Evolutionary conservation across 108 stramenopile genomes (phyloP).

Genomic region (Cylindrotheca fusiformis): DNA sequence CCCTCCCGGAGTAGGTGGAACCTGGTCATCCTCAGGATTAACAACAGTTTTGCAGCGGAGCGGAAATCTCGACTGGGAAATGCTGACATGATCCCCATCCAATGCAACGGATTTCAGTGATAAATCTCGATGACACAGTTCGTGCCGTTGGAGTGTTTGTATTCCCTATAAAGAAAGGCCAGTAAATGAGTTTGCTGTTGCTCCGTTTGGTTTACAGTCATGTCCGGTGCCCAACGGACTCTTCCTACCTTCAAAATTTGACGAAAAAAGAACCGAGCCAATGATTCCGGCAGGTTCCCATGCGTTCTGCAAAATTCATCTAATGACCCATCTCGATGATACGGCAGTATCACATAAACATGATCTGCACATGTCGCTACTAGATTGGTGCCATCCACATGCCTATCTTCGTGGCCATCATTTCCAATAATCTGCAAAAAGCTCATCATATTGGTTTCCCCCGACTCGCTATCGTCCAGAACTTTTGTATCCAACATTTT

Average conservation of each 20-base stretch:
- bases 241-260: constrained; percentile 57
- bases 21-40: constrained; percentile 16
- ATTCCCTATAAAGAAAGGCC: constrained; percentile 35
- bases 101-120: constrained; percentile 57
- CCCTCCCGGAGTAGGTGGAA: constrained; percentile 44
- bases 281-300: constrained; percentile 35
- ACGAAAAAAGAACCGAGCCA: constrained; percentile 51
- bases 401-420: not conserved
- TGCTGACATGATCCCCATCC: constrained; percentile 24
- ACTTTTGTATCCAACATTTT: constrained; percentile 7
- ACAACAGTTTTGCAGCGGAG: constrained; percentile 23
- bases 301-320: constrained; percentile 14
- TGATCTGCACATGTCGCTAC: constrained; percentile 12
- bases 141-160: constrained; percentile 41
- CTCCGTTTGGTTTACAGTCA: not conserved
- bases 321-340: constrained; percentile 25
- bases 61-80: constrained; percentile 60
- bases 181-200: not conserved
- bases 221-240: constrained; percentile 2
- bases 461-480: constrained; percentile 4
- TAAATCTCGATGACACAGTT: constrained; percentile 66
- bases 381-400: constrained; percentile 23
- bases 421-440: constrained; percentile 17
- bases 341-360: constrained; percentile 22
- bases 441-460: not conserved